Base-by-base conservation (phyloP, 371 early-diverging fungal species). In the Mucor indicus region DNA sequence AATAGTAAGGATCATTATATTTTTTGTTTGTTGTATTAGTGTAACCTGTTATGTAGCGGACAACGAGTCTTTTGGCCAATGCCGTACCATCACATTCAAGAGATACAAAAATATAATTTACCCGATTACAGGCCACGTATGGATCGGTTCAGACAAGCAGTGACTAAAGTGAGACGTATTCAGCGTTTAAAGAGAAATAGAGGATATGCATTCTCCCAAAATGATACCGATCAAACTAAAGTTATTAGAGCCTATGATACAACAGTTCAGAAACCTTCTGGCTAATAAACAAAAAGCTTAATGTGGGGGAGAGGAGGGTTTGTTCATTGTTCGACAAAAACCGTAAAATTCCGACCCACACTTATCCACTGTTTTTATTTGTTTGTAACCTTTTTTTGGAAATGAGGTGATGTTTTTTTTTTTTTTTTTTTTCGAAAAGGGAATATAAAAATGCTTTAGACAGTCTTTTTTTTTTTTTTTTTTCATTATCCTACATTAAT, bases 181-280 rank as follows among this genome's bases (percentile, higher is more conserved):
- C 95, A 96, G 62, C 78, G 95, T 23, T 64, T 92, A 20, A 92
- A 91, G 60, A 79, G 92, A 24, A 92, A 79, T 54, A 83, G 97
- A 15, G 96, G 96, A 15, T 96, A 85, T 67, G 96, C 96, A 5
- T 96, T 96, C 61, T 92, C 94, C 39, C 96, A 96, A 64, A 92
- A 83, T 66, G 97, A 96, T 59, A 80, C 83, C 45, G 97, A 95
- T 17, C 95, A 94, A 66, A 90, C 92, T n/a, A 81, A 90, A 49
- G 64, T 96, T 31, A 91, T 96, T 48, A 81, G 96, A 31, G 85
- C 90, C 32, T 96, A 96, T 75, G 95, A 96, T 68, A 96, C 96
- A 38, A 96, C 96, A 5, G 62, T 84, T 41, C 76, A 83, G 53
- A 95, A 94, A 74, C 94, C 96, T 20, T 67, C 56, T 30, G 90